Evolutionary conservation across 805 yeast genomes (phyloP), one percentile per base, ranked within the genome.

Genomic region (Danielia reshetovae): DNA sequence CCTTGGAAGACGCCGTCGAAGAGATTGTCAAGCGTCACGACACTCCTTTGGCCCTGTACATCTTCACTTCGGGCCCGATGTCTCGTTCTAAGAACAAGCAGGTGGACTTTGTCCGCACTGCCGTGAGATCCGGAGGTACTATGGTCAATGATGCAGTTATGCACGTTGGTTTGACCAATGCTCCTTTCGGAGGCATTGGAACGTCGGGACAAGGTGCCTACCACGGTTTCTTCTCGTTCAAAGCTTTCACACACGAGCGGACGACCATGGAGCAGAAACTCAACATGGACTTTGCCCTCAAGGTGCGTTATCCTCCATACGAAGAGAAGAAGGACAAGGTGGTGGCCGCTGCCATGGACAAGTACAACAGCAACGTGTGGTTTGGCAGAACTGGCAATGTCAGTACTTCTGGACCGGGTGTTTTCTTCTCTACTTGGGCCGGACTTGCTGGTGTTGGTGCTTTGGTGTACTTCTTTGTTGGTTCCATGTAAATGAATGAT

Each of bases 161-260:
- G 49, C 95, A 87, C 43, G 86, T 76, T 27, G 89, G 77, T 1
- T 68, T 83, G 34, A 39, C 68, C 5, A 69, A 70, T 31, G 75
- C 85, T 3, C 97, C 97, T 17, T 90, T 89, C 60, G 97, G 97
- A 22, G 97, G 97, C 16, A 63, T 89, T 36, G 96, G 97, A 10
- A 55, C 55, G 11, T 85, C 96, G 0, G 97, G 97, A 1, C 64
- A 67, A 38, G 97, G 97, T 8, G 62, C 72, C 22, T 88, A 87
- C 60, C 96, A 88, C 54, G 96, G 96, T 3, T 61, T 59, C 42
- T 69, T 62, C 54, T 81, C 88, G 12, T 68, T 51, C 59, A 48
- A 58, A 21, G 68, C 83, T n/a, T 89, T 89, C 52, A 74, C 87
- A 2, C 95, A 85, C 56, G 75, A 75, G 52, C 73, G 95, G 49